Evolutionary conservation across 148 eudicot genomes (phyloP).

Genomic region (Bassia scoparia): DNA sequence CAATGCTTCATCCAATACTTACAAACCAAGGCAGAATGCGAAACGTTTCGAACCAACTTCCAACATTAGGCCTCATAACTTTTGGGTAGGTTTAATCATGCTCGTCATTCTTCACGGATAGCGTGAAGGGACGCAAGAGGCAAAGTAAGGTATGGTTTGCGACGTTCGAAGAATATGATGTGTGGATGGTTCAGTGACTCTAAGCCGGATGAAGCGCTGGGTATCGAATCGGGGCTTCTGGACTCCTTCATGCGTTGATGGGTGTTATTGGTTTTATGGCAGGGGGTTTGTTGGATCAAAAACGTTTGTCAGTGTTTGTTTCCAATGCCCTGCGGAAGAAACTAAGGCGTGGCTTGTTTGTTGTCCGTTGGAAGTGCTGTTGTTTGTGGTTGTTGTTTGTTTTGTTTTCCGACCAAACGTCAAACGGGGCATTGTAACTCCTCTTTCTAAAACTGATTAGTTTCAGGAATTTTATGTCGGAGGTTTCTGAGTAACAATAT

Average conservation of each 20-base stretch:
- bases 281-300: constrained; percentile 53
- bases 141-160: constrained; percentile 75
- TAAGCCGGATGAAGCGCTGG: constrained; percentile 35
- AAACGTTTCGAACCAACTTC: constrained; percentile 25
- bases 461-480: neutral
- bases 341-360: constrained; percentile 32
- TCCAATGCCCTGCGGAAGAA: constrained; percentile 53
- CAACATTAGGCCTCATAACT: constrained; percentile 33
- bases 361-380: constrained; percentile 59
- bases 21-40: constrained; percentile 59
- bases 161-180: constrained; percentile 54
- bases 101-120: constrained; percentile 61
- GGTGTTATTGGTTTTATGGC: constrained; percentile 46
- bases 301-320: constrained; percentile 61
- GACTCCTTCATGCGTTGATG: constrained; percentile 56
- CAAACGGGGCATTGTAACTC: constrained; percentile 61
- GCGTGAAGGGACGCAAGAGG: constrained; percentile 53
- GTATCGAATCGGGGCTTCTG: constrained; percentile 47
- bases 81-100: constrained; percentile 46
- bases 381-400: constrained; percentile 57
- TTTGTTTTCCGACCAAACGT: constrained; percentile 60
- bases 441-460: constrained; percentile 40
- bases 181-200: constrained; percentile 38
- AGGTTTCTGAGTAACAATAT: no score
- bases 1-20: constrained; percentile 47